Evolutionary conservation across 148 eudicot species (phyloP).

Genomic region (Camellia granthamiana): DNA sequence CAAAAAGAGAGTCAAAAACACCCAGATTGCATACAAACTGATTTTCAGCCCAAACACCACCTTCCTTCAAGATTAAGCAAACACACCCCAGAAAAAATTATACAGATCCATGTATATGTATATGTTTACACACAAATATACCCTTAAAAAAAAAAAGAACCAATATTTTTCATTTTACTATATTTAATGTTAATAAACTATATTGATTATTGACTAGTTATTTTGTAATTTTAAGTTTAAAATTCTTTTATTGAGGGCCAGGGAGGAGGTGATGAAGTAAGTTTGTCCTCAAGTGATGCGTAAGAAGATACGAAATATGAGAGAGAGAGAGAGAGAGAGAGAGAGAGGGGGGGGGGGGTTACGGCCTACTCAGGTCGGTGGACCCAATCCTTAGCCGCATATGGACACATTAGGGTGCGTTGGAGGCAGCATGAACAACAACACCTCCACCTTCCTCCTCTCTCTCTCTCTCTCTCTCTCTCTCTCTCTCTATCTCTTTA

Average conservation of each 20-base stretch:
- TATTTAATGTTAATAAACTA: neutral
- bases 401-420: constrained; percentile 40
- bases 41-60: constrained; percentile 1
- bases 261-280: constrained; percentile 25
- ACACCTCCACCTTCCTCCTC: neutral
- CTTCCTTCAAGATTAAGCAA: neutral
- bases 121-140: neutral
- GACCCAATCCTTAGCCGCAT: constrained; percentile 37
- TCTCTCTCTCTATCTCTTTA: constrained; percentile 10
- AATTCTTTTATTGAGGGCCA: constrained; percentile 17
- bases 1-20: neutral
- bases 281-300: constrained; percentile 22
- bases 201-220: neutral
- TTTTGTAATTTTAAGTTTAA: neutral
- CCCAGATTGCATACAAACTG: neutral
- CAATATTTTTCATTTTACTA: neutral
- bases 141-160: no score
- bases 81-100: neutral
- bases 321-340: neutral
- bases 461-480: constrained; percentile 1
- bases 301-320: neutral
- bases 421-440: constrained; percentile 26
- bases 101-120: neutral
- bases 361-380: constrained; percentile 17
- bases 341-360: constrained; percentile 14